Percentiles rank a stretch among this genome's conserved stretches.
Conservation (phyloP, 768 basidiomycete species). For the Lactarius trivialis region DNA sequence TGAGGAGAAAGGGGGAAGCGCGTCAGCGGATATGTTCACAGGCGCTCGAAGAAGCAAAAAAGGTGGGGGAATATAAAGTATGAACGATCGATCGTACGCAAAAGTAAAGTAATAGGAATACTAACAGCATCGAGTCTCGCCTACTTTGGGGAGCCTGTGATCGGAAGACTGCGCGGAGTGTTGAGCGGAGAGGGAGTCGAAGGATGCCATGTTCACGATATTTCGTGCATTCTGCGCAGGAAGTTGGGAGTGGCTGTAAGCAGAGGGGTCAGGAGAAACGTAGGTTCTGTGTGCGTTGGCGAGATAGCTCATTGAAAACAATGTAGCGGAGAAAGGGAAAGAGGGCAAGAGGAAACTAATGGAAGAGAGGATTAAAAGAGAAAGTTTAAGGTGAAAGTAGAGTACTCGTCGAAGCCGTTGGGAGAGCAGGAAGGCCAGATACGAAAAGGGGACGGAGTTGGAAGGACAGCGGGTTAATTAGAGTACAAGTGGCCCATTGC, state of each 20-base stretch:
- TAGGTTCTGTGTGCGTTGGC: constrained; percentile 28
- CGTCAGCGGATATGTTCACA: constrained; percentile 22
- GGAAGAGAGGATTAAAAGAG: constrained; percentile 7
- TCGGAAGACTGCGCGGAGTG: constrained; percentile 28
- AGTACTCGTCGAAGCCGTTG: constrained; percentile 15
- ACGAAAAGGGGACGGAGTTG: constrained; percentile 23
- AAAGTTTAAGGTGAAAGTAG: constrained; percentile 21
- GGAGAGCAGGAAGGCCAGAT: constrained; percentile 9
- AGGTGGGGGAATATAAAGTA: constrained; percentile 37
- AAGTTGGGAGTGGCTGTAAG: constrained; percentile 25
- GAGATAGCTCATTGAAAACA: constrained; percentile 31
- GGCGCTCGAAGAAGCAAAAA: constrained; percentile 27
- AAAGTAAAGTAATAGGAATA: constrained; percentile 27
- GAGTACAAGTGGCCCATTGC: constrained; percentile 11
- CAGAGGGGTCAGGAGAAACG: constrained; percentile 27
- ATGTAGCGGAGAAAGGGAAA: constrained; percentile 22
- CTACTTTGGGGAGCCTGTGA: constrained; percentile 37
- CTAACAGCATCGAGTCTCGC: constrained; percentile 75
- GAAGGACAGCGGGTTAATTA: constrained; percentile 21
- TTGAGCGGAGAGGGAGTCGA: constrained; percentile 32
- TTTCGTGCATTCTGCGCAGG: constrained; percentile 18
- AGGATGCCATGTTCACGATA: constrained; percentile 28
- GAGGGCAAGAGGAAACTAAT: constrained; percentile 14
- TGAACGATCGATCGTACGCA: constrained; percentile 31
- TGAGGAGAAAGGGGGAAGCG: constrained; percentile 31